phyloP scores from a whole-genome alignment of 2,329 filamentous ascomycete genomes.

The Pleurostoma richardsiae region DNA sequence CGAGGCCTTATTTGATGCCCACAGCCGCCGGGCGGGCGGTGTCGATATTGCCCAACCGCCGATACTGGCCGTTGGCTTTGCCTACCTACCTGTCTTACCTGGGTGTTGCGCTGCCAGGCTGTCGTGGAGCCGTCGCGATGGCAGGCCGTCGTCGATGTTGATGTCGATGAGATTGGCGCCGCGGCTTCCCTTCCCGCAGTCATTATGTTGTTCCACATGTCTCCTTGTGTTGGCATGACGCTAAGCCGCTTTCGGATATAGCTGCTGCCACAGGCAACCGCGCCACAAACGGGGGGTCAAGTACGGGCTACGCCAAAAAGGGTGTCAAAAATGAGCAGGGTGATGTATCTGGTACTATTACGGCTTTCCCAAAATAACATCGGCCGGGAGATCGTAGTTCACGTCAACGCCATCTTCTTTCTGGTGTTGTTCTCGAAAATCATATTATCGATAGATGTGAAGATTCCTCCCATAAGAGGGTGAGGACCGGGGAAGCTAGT shows the following conservation, averaged over 20 bases:
- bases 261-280: slow-evolving; percentile 17
- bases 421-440: too few relatives aligned
- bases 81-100: background rate
- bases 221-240: slow-evolving; percentile 13
- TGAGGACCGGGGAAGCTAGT: too few relatives aligned
- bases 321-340: too few relatives aligned
- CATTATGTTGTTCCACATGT: background rate
- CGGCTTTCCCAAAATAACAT: too few relatives aligned
- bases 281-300: slow-evolving; percentile 2
- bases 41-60: background rate
- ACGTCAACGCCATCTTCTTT: too few relatives aligned
- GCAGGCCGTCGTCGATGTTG: background rate
- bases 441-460: too few relatives aligned
- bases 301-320: too few relatives aligned
- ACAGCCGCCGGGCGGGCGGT: slow-evolving; percentile 3
- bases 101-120: too few relatives aligned
- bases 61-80: background rate
- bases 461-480: too few relatives aligned
- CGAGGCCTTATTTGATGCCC: slow-evolving; percentile 1
- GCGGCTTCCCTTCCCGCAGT: background rate
- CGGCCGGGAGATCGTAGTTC: too few relatives aligned
- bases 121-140: background rate
- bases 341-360: too few relatives aligned
- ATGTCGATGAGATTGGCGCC: background rate
- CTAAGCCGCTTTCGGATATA: slow-evolving; percentile 10